phyloP scores from a whole-genome alignment of 2,329 filamentous ascomycete genomes.

The Trichoderma sp. region DNA sequence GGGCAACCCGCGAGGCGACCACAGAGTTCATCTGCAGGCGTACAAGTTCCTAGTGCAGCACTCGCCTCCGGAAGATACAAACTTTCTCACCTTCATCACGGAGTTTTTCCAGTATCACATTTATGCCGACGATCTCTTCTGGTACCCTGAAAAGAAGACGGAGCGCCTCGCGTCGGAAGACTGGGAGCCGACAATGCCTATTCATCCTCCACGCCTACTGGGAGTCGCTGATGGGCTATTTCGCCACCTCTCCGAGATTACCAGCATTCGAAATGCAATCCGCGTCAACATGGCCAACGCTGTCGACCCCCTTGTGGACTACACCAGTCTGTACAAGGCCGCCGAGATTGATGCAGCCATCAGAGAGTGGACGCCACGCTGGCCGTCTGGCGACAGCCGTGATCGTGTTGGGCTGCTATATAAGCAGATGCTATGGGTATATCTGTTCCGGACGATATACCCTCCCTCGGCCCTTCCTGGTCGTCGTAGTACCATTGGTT shows the following conservation, averaged over 20 bases:
- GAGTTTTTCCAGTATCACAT: constrained; percentile 87
- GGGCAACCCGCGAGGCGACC: constrained; percentile 63
- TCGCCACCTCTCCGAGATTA: constrained; percentile 75
- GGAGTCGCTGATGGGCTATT: constrained; percentile 84
- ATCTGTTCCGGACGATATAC: constrained; percentile 62
- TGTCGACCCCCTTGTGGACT: constrained; percentile 70
- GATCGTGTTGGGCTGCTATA: constrained; percentile 59
- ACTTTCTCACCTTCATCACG: constrained; percentile 65
- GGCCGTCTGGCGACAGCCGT: constrained; percentile 59
- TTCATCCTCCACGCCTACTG: constrained; percentile 61
- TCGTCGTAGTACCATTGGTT: constrained; percentile 36
- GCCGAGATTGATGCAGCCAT: constrained; percentile 76
- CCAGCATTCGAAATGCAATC: constrained; percentile 72
- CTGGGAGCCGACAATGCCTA: constrained; percentile 44
- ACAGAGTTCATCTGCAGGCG: constrained; percentile 75
- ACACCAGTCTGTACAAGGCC: constrained; percentile 69
- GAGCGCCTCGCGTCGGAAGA: constrained; percentile 45
- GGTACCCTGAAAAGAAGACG: constrained; percentile 44
- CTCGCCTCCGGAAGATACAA: constrained; percentile 62
- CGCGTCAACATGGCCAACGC: constrained; percentile 63
- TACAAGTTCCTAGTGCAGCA: constrained; percentile 71
- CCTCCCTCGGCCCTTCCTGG: constrained; percentile 45
- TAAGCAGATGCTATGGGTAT: constrained; percentile 67
- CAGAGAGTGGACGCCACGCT: constrained; percentile 69
- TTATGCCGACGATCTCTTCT: constrained; percentile 63